Evolutionary conservation across 2,329 filamentous ascomycete genomes (phyloP), one percentile per base, ranked within the genome.

Genomic region (Pseudovirgaria hyperparasitica): DNA sequence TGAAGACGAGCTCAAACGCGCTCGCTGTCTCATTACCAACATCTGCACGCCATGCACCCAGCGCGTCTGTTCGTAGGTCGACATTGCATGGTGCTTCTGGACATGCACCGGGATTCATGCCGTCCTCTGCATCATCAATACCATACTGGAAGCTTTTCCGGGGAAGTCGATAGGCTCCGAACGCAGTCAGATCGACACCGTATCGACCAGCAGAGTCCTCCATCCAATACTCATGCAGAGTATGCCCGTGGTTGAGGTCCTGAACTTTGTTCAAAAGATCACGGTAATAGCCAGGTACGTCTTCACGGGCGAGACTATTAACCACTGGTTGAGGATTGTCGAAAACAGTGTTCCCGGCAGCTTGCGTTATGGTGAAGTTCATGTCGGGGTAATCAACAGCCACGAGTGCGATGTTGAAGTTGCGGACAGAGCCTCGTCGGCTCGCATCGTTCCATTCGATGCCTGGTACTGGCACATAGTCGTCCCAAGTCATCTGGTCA

Each of bases 201-300:
- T 60, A 69, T 11, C 58, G 54, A 3, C 65, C 65, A 9, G 54
- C 59, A 1, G 62, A 66, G 41, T 69, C 65, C 27, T 63, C 63
- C 64, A 68, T 69, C 65, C 65, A 69, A 38, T 70, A 69, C 42
- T 69, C 63, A 32, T 70, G 65, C 3, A 70, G 46, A 2, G 65
- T 69, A 32, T 67, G 65, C 4, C 56, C 56, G n/a, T 48, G 48
- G 30, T 69, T 68, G 16, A 68, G 40, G 4, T 63, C 59, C 20
- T 48, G 55, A 1, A 63, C 64, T 26, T 45, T 60, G 34, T 68
- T 70, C 25, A 68, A 50, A 4, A 68, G 45, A 32, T 68, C 61
- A 16, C 53, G 55, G 38, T 68, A 69, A 37, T 62, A 68, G 3
- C 48, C 45, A 0, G 64, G 62, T 2, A 69, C 63, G 19, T 63